phyloP scores from a whole-genome alignment of 495 filamentous ascomycete genomes.

The Letharia lupina region DNA sequence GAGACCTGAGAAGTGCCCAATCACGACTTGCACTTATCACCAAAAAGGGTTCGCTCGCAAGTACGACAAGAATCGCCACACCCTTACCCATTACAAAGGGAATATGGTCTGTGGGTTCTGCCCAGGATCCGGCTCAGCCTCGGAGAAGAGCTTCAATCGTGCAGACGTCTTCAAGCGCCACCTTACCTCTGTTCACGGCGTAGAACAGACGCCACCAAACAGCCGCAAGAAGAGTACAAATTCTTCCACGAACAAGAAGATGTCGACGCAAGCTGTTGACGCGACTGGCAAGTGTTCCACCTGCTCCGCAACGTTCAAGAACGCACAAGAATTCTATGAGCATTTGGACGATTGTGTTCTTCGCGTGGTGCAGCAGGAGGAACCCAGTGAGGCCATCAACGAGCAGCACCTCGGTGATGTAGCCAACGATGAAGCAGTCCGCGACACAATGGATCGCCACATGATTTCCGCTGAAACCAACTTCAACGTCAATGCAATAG shows the following conservation, averaged over 20 bases:
- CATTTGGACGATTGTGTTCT: slow-evolving; percentile 98
- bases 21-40: slow-evolving; percentile 89
- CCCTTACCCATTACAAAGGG: slow-evolving; percentile 96
- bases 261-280: slow-evolving; percentile 54
- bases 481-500: slow-evolving; percentile 37
- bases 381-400: slow-evolving; percentile 93
- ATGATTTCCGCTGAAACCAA: slow-evolving; percentile 54
- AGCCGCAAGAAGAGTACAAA: slow-evolving; percentile 74
- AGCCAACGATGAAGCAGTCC: slow-evolving; percentile 71
- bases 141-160: slow-evolving; percentile 97
- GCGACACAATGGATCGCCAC: slow-evolving; percentile 77
- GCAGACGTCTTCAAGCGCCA: slow-evolving; percentile 99
- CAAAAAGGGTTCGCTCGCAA: slow-evolving; percentile 93
- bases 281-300: slow-evolving; percentile 93
- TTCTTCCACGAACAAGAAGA: slow-evolving; percentile 37
- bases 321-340: slow-evolving; percentile 97
- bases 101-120: slow-evolving; percentile 99
- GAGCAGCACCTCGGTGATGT: slow-evolving; percentile 75
- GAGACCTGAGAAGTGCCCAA: slow-evolving; percentile 93
- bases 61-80: slow-evolving; percentile 99
- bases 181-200: slow-evolving; percentile 83
- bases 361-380: slow-evolving; percentile 93
- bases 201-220: slow-evolving; percentile 94
- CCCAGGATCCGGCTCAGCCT: slow-evolving; percentile 79
- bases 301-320: slow-evolving; percentile 82